These are phyloP conservation scores for Puccinia novopanici DNA, from an alignment of 1,284 basidiomycete species.

Conservation along the genomic window DNA sequence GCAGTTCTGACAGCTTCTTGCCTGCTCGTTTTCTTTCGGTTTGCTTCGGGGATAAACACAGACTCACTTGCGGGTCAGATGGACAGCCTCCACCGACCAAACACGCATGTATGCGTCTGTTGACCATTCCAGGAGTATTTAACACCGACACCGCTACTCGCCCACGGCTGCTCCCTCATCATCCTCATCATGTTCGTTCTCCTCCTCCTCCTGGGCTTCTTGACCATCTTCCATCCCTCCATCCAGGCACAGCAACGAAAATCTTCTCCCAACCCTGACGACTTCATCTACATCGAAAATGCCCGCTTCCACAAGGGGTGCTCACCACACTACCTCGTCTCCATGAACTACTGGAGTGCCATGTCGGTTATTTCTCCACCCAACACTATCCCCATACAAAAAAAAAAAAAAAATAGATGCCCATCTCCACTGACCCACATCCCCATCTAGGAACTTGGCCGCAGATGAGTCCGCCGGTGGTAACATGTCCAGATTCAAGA, in stretches of 20 bases:
- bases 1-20: too few species aligned
- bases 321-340: constrained; percentile 31
- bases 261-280: neutral
- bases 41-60: too few species aligned
- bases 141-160: too few species aligned
- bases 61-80: too few species aligned
- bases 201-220: too few species aligned
- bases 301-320: constrained; percentile 33
- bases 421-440: constrained; percentile 48
- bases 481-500: constrained; percentile 51
- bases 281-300: constrained; percentile 45
- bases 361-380: constrained; percentile 5
- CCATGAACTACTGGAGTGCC: constrained; percentile 49
- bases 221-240: neutral
- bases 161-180: too few species aligned
- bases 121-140: too few species aligned
- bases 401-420: too few species aligned
- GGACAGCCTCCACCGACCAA: too few species aligned
- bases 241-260: neutral
- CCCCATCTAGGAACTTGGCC: constrained; percentile 55
- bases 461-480: constrained; percentile 53
- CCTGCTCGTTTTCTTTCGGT: too few species aligned
- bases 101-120: too few species aligned
- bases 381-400: neutral
- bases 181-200: too few species aligned